These are phyloP conservation scores for Macadamia tetraphylla DNA, from an alignment of 164 flowering plant genomes.

Conservation along the genomic window DNA sequence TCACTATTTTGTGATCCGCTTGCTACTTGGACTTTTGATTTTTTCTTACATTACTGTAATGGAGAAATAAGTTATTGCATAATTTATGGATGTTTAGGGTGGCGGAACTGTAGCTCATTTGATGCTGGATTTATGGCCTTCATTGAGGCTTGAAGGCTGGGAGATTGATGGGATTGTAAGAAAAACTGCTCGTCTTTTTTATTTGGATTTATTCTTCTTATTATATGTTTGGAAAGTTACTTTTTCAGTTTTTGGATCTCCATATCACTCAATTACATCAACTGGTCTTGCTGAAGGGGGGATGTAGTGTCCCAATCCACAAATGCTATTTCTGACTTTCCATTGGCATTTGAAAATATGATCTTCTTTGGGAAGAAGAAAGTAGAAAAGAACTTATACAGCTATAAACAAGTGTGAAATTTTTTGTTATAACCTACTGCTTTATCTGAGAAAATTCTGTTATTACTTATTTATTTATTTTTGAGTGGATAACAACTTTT, in stretches of 20 bases:
- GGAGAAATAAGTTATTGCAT: background rate
- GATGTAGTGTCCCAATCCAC: no score
- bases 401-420: no score
- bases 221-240: background rate
- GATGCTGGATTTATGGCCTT: constrained; percentile 78
- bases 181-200: background rate
- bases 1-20: background rate
- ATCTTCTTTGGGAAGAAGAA: no score
- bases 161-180: constrained; percentile 81
- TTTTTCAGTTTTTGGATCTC: background rate
- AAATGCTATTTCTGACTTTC: no score
- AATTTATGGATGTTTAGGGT: constrained; percentile 39
- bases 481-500: no score
- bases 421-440: no score
- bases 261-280: background rate
- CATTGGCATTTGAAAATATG: no score
- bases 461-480: no score
- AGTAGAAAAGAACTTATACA: no score
- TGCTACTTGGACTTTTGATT: background rate
- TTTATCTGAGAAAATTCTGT: no score
- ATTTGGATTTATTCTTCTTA: background rate
- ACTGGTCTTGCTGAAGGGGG: background rate
- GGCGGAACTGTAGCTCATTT: constrained; percentile 82
- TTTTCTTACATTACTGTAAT: background rate
- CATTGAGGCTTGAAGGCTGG: constrained; percentile 76